phyloP scores from a whole-genome alignment of 495 filamentous ascomycete species.

The Xylaria intraflava region DNA sequence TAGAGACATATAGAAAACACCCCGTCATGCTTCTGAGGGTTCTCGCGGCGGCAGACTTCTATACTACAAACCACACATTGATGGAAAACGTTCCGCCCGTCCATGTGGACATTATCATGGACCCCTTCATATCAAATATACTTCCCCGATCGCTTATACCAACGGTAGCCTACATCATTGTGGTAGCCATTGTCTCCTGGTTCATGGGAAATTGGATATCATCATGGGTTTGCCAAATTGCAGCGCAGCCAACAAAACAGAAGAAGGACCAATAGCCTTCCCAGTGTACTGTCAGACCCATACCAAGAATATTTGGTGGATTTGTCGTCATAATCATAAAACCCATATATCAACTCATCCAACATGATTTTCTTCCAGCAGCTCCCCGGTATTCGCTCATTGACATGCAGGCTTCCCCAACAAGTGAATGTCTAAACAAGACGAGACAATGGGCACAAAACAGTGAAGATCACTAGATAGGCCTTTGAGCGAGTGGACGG shows the following conservation, averaged over 20 bases:
- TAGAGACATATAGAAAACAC: slow-evolving; percentile 21
- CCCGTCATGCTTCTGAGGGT: slow-evolving; percentile 76
- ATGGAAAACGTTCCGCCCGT: slow-evolving; percentile 74
- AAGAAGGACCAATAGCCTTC: slow-evolving; percentile 33
- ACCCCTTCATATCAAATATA: slow-evolving; percentile 70
- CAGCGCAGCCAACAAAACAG: slow-evolving; percentile 12
- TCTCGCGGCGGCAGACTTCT: slow-evolving; percentile 75
- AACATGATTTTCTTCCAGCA: neutral
- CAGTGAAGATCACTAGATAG: too few species aligned
- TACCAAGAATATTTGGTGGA: neutral
- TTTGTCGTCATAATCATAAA: slow-evolving; percentile 3
- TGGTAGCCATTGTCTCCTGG: slow-evolving; percentile 49
- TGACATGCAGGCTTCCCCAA: neutral
- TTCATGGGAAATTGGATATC: slow-evolving; percentile 35
- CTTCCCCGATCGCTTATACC: slow-evolving; percentile 64
- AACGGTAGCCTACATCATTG: slow-evolving; percentile 53
- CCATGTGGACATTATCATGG: slow-evolving; percentile 79
- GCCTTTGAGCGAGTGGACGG: neutral
- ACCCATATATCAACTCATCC: slow-evolving; percentile 4
- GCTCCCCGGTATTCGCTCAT: neutral
- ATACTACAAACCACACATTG: slow-evolving; percentile 59
- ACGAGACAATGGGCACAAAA: neutral
- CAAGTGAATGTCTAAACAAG: neutral
- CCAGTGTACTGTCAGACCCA: neutral
- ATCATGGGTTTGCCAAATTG: slow-evolving; percentile 27